A percentile compares a stretch with the other conserved stretches of the same genome.
phyloP scores from a whole-genome alignment of 2,329 filamentous ascomycete genomes.

The Scopulariopsis brevicaulis region DNA sequence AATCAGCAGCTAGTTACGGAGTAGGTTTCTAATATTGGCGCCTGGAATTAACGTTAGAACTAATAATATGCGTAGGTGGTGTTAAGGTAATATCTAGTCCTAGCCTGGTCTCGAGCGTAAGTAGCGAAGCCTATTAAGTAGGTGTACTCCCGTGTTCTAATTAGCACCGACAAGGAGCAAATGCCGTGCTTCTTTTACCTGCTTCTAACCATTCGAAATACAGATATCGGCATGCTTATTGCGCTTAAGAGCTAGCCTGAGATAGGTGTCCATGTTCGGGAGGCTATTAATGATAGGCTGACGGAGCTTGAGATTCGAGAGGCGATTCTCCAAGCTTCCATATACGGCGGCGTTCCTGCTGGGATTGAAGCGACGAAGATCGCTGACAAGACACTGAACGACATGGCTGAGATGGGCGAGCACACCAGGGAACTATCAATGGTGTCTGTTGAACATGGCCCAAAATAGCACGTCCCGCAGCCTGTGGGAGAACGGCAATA shows the following conservation, averaged over 20 bases:
- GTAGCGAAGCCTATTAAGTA: slow-evolving; percentile 38
- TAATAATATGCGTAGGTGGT: slow-evolving; percentile 15
- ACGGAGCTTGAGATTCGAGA: slow-evolving; percentile 44
- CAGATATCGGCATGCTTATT: slow-evolving; percentile 50
- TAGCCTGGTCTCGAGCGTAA: slow-evolving; percentile 49
- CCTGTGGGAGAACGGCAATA: too few relatives aligned
- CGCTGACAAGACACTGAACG: slow-evolving; percentile 13
- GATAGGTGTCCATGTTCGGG: slow-evolving; percentile 47
- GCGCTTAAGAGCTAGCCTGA: slow-evolving; percentile 47
- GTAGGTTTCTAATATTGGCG: slow-evolving; percentile 14
- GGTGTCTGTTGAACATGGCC: too few relatives aligned
- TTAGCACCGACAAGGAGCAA: too few relatives aligned
- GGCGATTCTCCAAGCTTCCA: slow-evolving; percentile 31
- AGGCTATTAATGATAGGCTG: slow-evolving; percentile 49
- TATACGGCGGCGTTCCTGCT: slow-evolving; percentile 27
- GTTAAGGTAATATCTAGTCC: slow-evolving; percentile 52
- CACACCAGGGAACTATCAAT: too few relatives aligned
- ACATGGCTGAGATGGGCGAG: slow-evolving; percentile 8
- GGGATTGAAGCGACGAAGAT: slow-evolving; percentile 23
- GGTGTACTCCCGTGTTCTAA: too few relatives aligned
- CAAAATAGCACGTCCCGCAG: too few relatives aligned
- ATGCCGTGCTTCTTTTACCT: background rate
- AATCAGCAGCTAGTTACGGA: slow-evolving; percentile 53
- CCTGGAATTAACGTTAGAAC: too few relatives aligned
- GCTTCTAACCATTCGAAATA: too few relatives aligned